A percentile compares a stretch with the other conserved stretches of the same genome.
phyloP scores from a whole-genome alignment of 805 yeast species.

The Barnettozyma populi region DNA sequence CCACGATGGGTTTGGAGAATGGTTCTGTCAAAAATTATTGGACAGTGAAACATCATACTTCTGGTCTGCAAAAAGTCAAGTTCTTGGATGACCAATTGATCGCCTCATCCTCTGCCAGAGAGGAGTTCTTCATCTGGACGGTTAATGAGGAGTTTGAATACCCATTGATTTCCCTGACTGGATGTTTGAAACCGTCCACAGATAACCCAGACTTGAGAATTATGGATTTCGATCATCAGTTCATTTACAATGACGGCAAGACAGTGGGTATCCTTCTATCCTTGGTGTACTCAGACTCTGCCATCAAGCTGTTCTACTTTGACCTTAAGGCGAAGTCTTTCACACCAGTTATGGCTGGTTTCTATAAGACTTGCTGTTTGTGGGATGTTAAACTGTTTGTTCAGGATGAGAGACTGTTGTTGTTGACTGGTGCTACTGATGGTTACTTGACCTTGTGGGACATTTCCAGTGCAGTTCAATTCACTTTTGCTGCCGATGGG shows the following conservation, averaged over 20 bases:
- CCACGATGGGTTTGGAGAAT: conserved; percentile 26
- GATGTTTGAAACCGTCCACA: conserved; percentile 49
- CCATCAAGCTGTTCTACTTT: conserved; percentile 60
- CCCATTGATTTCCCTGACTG: conserved; percentile 44
- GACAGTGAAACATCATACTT: conserved; percentile 75
- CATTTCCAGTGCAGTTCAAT: conserved; percentile 30
- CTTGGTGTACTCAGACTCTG: conserved; percentile 83
- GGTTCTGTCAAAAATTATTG: conserved; percentile 47
- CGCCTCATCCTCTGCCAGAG: conserved; percentile 72
- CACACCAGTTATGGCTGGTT: conserved; percentile 38
- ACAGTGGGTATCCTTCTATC: conserved; percentile 46
- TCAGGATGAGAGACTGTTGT: conserved; percentile 24
- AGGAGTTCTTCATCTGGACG: conserved; percentile 82
- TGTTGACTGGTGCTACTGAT: conserved; percentile 73
- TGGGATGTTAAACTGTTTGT: conserved; percentile 50
- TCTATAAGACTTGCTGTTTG: conserved; percentile 72
- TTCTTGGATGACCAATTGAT: conserved; percentile 47
- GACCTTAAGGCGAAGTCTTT: conserved; percentile 35
- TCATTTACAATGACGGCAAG: conserved; percentile 27
- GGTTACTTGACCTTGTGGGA: conserved; percentile 69
- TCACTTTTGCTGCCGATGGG: conserved; percentile 9
- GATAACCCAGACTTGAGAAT: conserved; percentile 79
- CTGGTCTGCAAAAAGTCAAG: conserved; percentile 77
- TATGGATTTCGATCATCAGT: conserved; percentile 70
- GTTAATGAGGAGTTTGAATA: conserved; percentile 32